phyloP scores from a whole-genome alignment of 495 filamentous ascomycete species.

The Astrothelium macrocarpum region DNA sequence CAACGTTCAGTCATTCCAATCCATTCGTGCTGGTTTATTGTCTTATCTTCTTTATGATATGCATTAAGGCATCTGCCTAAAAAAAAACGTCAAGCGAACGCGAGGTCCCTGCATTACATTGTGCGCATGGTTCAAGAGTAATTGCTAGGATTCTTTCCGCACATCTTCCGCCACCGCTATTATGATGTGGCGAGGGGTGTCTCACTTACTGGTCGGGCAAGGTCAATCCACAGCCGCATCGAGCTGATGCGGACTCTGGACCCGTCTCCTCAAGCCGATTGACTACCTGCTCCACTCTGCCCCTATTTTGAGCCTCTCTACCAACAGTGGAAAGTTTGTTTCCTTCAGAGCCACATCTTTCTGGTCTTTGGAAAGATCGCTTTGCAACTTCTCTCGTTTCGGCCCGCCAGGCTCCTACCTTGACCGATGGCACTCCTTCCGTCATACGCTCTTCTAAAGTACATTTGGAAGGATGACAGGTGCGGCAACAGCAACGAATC shows the following conservation, averaged over 20 bases:
- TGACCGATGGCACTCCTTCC: background rate
- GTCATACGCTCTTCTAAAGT: background rate
- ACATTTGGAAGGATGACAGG: background rate
- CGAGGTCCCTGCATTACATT: background rate
- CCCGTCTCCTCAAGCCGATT: background rate
- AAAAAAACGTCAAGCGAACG: background rate
- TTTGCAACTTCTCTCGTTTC: background rate
- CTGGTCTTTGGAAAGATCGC: background rate
- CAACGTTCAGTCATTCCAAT: background rate
- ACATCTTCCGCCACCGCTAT: background rate
- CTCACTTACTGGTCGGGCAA: background rate
- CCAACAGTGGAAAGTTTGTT: background rate
- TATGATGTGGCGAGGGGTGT: background rate
- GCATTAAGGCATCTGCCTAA: background rate
- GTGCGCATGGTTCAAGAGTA: background rate
- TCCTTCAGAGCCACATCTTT: background rate
- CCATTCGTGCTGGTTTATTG: too few species aligned
- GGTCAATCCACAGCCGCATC: background rate
- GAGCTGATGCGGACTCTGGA: background rate
- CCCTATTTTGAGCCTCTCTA: background rate
- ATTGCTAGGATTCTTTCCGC: background rate
- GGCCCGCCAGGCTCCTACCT: background rate
- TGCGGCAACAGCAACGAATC: background rate
- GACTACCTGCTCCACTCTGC: background rate
- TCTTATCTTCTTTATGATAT: background rate